These are phyloP conservation scores for Corynespora cassiicola DNA, from an alignment of 2,329 filamentous ascomycete species.

Conservation along the genomic window DNA sequence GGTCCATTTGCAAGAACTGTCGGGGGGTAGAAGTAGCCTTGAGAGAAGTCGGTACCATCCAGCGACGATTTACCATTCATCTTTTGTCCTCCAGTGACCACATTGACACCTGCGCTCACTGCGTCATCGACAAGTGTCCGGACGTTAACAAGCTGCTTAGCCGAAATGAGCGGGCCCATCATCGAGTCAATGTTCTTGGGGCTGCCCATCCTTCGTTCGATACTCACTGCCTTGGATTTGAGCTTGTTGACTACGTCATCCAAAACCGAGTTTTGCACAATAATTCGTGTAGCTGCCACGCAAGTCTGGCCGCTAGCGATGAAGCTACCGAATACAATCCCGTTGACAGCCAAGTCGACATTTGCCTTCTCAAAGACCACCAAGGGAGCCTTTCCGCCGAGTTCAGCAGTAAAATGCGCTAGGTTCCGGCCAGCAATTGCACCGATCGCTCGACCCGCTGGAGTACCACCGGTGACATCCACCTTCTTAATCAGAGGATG, in stretches of 20 bases:
- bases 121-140: conserved; percentile 44
- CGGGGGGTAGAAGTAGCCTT: conserved; percentile 58
- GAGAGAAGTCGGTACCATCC: conserved; percentile 59
- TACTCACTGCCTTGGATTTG: conserved; percentile 56
- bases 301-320: conserved; percentile 64
- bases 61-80: conserved; percentile 57
- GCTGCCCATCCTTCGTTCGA: conserved; percentile 62
- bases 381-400: conserved; percentile 47
- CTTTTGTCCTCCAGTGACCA: conserved; percentile 57
- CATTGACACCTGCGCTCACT: conserved; percentile 43
- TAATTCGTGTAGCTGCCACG: conserved; percentile 61
- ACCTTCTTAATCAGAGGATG: conserved; percentile 46
- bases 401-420: conserved; percentile 44
- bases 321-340: conserved; percentile 50
- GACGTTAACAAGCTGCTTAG: conserved; percentile 52
- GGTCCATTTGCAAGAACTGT: conserved; percentile 47
- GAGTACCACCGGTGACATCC: conserved; percentile 47
- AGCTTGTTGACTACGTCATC: conserved; percentile 47
- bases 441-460: conserved; percentile 44
- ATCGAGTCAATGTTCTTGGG: conserved; percentile 63
- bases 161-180: conserved; percentile 71
- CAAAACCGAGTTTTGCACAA: conserved; percentile 57
- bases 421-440: conserved; percentile 44
- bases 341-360: conserved; percentile 45
- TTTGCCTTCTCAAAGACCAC: conserved; percentile 46